A percentile compares a stretch with the other conserved stretches of the same genome.
Conservation (phyloP, 2,329 filamentous ascomycete species). For the Xylariaceae sp. region DNA sequence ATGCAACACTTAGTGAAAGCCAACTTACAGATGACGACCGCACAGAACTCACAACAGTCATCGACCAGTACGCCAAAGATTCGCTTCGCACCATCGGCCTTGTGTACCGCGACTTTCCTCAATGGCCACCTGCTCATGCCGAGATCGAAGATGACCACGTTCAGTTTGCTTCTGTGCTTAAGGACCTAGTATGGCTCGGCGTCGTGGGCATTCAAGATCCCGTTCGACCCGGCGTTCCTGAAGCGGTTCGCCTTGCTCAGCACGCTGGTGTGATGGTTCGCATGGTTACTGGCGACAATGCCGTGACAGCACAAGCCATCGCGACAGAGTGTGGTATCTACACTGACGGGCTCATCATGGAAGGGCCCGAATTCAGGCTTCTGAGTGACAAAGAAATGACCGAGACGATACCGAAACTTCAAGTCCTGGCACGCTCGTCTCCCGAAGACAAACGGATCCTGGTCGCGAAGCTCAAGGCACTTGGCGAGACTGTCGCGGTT, state of each 20-base stretch:
- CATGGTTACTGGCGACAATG: slow-evolving; percentile 78
- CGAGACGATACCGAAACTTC: slow-evolving; percentile 61
- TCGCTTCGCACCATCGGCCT: slow-evolving; percentile 79
- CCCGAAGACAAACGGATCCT: slow-evolving; percentile 71
- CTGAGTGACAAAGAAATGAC: slow-evolving; percentile 65
- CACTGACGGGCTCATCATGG: slow-evolving; percentile 68
- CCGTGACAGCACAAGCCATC: slow-evolving; percentile 75
- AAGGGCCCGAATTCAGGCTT: slow-evolving; percentile 70
- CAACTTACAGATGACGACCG: slow-evolving; percentile 63
- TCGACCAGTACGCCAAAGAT: slow-evolving; percentile 66
- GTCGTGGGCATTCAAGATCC: slow-evolving; percentile 79
- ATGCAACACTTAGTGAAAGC: slow-evolving; percentile 48
- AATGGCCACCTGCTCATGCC: slow-evolving; percentile 74
- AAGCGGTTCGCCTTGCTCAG: slow-evolving; percentile 70
- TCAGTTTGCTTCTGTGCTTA: slow-evolving; percentile 66
- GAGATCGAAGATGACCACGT: slow-evolving; percentile 64
- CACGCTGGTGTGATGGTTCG: slow-evolving; percentile 73
- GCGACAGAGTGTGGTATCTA: slow-evolving; percentile 75
- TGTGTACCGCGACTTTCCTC: slow-evolving; percentile 74
- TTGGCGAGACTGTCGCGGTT: slow-evolving; percentile 67
- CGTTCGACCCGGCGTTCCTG: slow-evolving; percentile 69
- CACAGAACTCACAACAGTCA: slow-evolving; percentile 58
- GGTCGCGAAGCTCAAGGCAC: slow-evolving; percentile 64
- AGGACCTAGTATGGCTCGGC: slow-evolving; percentile 74
- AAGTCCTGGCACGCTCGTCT: slow-evolving; percentile 69